Evolutionary conservation across 805 yeast species (phyloP), one percentile per base, ranked within the genome.

Genomic region (Middelhovenomyces tepae): DNA sequence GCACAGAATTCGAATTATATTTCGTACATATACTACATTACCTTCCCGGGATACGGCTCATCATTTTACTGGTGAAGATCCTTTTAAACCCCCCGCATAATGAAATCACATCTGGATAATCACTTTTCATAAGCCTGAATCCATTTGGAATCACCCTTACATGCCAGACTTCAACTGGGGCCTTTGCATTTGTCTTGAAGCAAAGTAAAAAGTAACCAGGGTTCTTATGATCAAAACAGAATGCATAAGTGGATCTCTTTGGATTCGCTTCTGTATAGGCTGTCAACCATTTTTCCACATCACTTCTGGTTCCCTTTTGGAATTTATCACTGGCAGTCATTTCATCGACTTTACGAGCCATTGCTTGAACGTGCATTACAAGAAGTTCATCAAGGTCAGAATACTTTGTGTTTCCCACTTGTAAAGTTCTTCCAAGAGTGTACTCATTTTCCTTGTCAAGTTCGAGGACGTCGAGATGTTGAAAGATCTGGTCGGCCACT

Each of bases 41-140:
- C n/a, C n/a, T n/a, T n/a, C n/a, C 23, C 23, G n/a, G 23, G n/a
- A 10, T 21, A 10, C 23, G 9, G 23, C 23, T 21, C 23, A 21
- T 10, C 29, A 18, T 22, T 36, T 38, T 37, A 22, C 19, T 31
- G 34, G 24, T 35, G 27, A 45, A 50, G 40, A 60, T 45, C 41
- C 78, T 80, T 65, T 91, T 91, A 75, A 91, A 91, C 11, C 99
- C 99, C 51, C 91, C 91, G 63, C 95, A 82, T 48, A 91, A 68
- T 37, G 79, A 73, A 42, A 75, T 75, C 67, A 89, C 86, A 56
- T 81, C 86, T n/a, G 95, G 89, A 54, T 91, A 91, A 18, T 75
- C 71, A 51, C 81, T 83, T 10, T 78, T 78, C 53, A 75, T 77
- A 53, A 91, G 64, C 50, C 74, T 76, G 51, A 73, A 89, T 2